Evolutionary conservation across 2,329 filamentous ascomycete genomes (phyloP).

Genomic region (Penicillium sp.): DNA sequence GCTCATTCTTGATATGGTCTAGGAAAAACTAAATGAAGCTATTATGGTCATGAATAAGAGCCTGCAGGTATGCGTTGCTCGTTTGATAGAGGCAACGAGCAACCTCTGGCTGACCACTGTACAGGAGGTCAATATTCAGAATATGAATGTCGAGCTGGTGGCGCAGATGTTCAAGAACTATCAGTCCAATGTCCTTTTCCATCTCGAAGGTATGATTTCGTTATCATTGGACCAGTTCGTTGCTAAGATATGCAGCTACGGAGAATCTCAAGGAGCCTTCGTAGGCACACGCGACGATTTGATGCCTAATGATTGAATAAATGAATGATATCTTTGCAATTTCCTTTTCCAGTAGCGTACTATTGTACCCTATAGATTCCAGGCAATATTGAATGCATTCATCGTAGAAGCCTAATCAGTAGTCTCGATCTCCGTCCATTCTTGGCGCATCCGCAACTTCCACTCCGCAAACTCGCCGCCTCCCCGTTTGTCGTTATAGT

Average conservation of each 20-base stretch:
- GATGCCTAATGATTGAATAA: too few species aligned
- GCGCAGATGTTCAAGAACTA: conserved; percentile 99
- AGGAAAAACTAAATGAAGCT: conserved; percentile 98
- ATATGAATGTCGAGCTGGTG: conserved; percentile 97
- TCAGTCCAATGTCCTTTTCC: conserved; percentile 94
- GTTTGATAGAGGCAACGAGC: background rate
- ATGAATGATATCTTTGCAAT: too few species aligned
- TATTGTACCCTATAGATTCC: too few species aligned
- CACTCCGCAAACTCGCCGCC: background rate
- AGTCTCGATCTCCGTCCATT: background rate
- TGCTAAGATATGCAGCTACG: conserved; percentile 55
- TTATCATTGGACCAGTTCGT: background rate
- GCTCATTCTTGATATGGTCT: conserved; percentile 7
- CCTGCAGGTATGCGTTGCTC: conserved; percentile 59
- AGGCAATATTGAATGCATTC: too few species aligned
- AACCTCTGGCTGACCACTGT: conserved; percentile 1
- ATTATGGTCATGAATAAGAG: conserved; percentile 88
- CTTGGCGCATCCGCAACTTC: background rate
- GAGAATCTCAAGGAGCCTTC: conserved; percentile 75
- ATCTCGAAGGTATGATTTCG: conserved; percentile 70
- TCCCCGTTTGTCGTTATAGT: background rate
- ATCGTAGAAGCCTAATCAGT: too few species aligned
- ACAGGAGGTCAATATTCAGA: conserved; percentile 95
- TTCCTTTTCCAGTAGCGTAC: too few species aligned
- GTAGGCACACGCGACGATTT: background rate